Evolutionary conservation across 805 yeast genomes (phyloP).

Genomic region (Candida schatavii): DNA sequence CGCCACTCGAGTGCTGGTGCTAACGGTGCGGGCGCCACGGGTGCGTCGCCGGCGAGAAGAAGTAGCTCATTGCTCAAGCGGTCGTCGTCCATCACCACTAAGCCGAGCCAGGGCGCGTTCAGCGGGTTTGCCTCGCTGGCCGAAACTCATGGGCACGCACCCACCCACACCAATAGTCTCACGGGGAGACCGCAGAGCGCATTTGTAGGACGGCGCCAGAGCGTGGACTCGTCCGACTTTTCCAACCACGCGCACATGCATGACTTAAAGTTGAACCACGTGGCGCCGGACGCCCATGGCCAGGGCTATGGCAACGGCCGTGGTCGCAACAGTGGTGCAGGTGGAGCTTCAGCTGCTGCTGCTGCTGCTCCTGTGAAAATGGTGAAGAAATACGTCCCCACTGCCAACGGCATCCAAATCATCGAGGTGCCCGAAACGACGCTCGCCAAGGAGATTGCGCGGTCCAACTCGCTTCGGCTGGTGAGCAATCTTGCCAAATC

Average conservation of each 20-base stretch:
- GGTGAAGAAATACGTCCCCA: constrained; percentile 70
- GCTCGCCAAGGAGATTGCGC: constrained; percentile 34
- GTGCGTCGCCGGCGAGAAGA: constrained; percentile 3
- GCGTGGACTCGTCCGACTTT: constrained; percentile 9
- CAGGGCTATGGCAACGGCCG: neutral
- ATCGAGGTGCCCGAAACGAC: constrained; percentile 62
- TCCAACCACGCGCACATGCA: constrained; percentile 31
- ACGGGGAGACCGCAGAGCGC: neutral
- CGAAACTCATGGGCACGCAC: neutral
- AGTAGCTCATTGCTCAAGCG: constrained; percentile 5
- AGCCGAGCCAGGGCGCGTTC: constrained; percentile 10
- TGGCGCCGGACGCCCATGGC: neutral
- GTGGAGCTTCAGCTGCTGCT: no score
- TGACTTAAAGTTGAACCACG: constrained; percentile 32
- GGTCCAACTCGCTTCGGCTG: constrained; percentile 39
- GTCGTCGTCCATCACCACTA: constrained; percentile 8
- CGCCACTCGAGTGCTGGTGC: no score
- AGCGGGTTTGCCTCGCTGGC: constrained; percentile 5
- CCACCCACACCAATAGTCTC: neutral
- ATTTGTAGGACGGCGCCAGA: neutral
- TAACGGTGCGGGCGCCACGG: no score
- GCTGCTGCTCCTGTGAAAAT: constrained; percentile 30
- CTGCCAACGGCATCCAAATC: constrained; percentile 66
- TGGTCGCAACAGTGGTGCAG: neutral
- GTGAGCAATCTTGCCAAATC: constrained; percentile 25